Evolutionary conservation across 371 early-diverging fungal species (phyloP).

Genomic region (Mortierella sp.): DNA sequence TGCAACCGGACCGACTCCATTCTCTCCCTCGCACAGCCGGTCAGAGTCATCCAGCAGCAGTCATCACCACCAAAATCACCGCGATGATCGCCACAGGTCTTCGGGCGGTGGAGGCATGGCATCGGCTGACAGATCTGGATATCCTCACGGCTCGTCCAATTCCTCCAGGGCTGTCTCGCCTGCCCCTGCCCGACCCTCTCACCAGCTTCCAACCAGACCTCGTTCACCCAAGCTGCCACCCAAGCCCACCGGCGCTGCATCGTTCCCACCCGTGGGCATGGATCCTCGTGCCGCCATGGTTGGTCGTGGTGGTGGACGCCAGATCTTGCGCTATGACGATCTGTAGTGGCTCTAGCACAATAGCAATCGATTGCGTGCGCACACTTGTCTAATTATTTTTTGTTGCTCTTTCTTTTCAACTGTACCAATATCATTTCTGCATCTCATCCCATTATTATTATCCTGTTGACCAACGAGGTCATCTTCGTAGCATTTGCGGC

Average conservation of each 20-base stretch:
- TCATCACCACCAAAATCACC: not conserved
- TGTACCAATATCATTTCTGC: not conserved
- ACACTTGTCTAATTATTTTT: not conserved
- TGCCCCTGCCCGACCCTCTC: slow-evolving; percentile 15
- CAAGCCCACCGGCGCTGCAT: slow-evolving; percentile 42
- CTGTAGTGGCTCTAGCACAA: slow-evolving; percentile 16
- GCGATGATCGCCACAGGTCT: slow-evolving; percentile 3
- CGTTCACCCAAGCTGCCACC: slow-evolving; percentile 51
- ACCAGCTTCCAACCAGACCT: slow-evolving; percentile 35
- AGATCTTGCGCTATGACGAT: slow-evolving; percentile 46
- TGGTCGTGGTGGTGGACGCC: slow-evolving; percentile 36
- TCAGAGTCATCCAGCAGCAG: not conserved
- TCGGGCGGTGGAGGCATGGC: slow-evolving; percentile 10
- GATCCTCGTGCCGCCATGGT: slow-evolving; percentile 43
- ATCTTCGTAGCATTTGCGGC: too few relatives aligned
- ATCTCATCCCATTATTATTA: not conserved
- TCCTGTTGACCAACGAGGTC: not conserved
- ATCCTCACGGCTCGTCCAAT: not conserved
- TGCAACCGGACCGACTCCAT: not conserved
- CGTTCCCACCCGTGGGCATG: slow-evolving; percentile 39
- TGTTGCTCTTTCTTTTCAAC: not conserved
- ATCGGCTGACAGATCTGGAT: not conserved
- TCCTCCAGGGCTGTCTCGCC: slow-evolving; percentile 23
- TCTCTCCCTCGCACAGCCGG: not conserved
- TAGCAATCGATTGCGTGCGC: not conserved